phyloP scores from a whole-genome alignment of 768 basidiomycete species.

The Nevesoporus exiguus region DNA sequence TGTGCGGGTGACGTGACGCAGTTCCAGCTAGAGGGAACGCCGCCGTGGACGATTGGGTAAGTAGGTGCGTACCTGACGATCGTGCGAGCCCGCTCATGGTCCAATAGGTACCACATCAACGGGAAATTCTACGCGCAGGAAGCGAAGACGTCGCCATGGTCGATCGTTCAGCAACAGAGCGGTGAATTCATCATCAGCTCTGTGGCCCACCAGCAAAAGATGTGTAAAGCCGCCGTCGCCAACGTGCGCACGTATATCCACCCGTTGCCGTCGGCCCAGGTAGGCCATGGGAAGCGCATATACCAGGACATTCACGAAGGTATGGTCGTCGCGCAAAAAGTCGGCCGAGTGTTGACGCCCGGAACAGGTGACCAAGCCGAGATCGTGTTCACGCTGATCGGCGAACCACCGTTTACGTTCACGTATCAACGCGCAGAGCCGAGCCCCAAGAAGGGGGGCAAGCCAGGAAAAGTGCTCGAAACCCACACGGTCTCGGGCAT shows the following conservation, averaged over 20 bases:
- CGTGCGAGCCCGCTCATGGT: constrained; percentile 2
- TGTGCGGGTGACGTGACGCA: constrained; percentile 89
- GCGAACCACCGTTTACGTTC: constrained; percentile 95
- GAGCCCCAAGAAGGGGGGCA: constrained; percentile 61
- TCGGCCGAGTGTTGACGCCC: not conserved
- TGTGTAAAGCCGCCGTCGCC: constrained; percentile 79
- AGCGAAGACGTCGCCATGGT: constrained; percentile 78
- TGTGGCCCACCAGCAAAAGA: constrained; percentile 89
- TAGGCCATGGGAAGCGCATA: constrained; percentile 78
- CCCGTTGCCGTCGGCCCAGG: constrained; percentile 81
- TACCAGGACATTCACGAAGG: constrained; percentile 91
- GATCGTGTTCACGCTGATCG: constrained; percentile 85
- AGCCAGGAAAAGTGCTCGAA: constrained; percentile 77
- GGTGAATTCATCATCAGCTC: constrained; percentile 86
- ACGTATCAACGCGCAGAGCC: constrained; percentile 87
- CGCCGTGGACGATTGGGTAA: constrained; percentile 88
- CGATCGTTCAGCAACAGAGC: constrained; percentile 74
- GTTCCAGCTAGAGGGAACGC: constrained; percentile 91
- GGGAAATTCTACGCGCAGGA: constrained; percentile 71
- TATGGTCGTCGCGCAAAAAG: constrained; percentile 14
- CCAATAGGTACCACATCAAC: constrained; percentile 72
- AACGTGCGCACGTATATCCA: constrained; percentile 76
- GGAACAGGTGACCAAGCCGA: constrained; percentile 83
- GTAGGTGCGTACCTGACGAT: constrained; percentile 17
- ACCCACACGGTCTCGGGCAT: constrained; percentile 87